phyloP scores from a whole-genome alignment of 2,329 filamentous ascomycete genomes.

The Atkinsonella texensis region DNA sequence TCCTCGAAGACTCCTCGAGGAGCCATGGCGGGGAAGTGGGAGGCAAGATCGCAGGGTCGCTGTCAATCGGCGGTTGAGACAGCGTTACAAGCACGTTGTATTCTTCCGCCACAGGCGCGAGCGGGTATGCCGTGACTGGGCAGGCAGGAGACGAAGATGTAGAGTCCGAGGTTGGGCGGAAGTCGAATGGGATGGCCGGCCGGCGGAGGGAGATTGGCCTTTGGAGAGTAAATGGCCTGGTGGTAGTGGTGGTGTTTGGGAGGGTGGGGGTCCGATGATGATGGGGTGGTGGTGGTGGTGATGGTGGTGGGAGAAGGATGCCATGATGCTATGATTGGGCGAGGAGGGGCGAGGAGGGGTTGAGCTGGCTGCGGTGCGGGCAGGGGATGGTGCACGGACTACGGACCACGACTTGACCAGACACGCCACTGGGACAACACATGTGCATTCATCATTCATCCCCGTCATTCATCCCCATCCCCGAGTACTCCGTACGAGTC shows the following conservation, averaged over 20 bases:
- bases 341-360: too few species aligned
- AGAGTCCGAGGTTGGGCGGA: neutral
- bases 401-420: too few species aligned
- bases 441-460: too few species aligned
- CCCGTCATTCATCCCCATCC: too few species aligned
- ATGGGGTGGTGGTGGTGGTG: too few species aligned
- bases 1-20: constrained; percentile 55
- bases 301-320: too few species aligned
- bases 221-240: neutral
- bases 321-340: too few species aligned
- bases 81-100: neutral
- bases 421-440: too few species aligned
- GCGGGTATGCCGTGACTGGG: neutral
- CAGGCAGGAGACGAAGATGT: neutral
- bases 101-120: neutral
- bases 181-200: constrained; percentile 1
- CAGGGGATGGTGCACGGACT: too few species aligned
- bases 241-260: neutral
- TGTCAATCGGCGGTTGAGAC: neutral
- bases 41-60: neutral
- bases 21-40: constrained; percentile 28
- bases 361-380: too few species aligned
- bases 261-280: too few species aligned
- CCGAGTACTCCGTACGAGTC: too few species aligned
- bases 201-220: neutral